Evolutionary conservation across 1,284 basidiomycete genomes (phyloP).

Genomic region (Apiotrichum domesticum): DNA sequence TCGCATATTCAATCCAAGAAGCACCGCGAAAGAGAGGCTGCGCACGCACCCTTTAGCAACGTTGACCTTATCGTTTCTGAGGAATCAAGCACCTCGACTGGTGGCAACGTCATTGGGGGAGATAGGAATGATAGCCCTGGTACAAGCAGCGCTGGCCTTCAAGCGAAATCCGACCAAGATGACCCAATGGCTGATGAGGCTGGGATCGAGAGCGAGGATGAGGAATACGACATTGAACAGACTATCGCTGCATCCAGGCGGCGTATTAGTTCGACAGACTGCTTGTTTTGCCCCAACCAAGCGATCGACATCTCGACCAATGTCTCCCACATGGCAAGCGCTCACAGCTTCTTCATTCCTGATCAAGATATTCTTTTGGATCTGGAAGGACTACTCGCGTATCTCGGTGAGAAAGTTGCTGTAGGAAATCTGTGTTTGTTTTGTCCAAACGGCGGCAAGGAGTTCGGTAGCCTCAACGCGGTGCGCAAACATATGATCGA

Average conservation of each 20-base stretch:
- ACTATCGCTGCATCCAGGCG: slow-evolving; percentile 70
- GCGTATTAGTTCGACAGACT: slow-evolving; percentile 57
- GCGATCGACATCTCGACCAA: slow-evolving; percentile 60
- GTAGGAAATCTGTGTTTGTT: slow-evolving; percentile 89
- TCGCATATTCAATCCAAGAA: slow-evolving; percentile 86
- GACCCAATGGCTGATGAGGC: too few species aligned
- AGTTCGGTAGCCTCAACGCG: slow-evolving; percentile 73
- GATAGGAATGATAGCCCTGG: too few species aligned
- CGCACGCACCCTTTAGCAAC: slow-evolving; percentile 4
- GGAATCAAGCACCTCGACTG: slow-evolving; percentile 42
- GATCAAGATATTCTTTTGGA: slow-evolving; percentile 88
- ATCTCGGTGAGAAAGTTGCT: slow-evolving; percentile 89
- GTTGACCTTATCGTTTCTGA: slow-evolving; percentile 21
- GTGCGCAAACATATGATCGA: slow-evolving; percentile 90
- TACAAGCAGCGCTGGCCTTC: too few species aligned
- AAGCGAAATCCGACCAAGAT: too few species aligned
- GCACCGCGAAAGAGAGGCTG: slow-evolving; percentile 72
- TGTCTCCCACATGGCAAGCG: slow-evolving; percentile 76
- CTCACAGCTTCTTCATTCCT: slow-evolving; percentile 94
- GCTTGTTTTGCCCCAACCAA: slow-evolving; percentile 74
- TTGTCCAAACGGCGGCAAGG: slow-evolving; percentile 69
- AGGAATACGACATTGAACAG: slow-evolving; percentile 59
- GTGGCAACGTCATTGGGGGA: slow-evolving; percentile 44
- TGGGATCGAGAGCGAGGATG: slow-evolving; percentile 11
- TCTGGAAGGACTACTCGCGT: slow-evolving; percentile 69